Percentiles rank a stretch among this genome's conserved stretches.
These are phyloP conservation scores for Mycena vulgaris DNA, from an alignment of 768 basidiomycete species.

Conservation along the genomic window DNA sequence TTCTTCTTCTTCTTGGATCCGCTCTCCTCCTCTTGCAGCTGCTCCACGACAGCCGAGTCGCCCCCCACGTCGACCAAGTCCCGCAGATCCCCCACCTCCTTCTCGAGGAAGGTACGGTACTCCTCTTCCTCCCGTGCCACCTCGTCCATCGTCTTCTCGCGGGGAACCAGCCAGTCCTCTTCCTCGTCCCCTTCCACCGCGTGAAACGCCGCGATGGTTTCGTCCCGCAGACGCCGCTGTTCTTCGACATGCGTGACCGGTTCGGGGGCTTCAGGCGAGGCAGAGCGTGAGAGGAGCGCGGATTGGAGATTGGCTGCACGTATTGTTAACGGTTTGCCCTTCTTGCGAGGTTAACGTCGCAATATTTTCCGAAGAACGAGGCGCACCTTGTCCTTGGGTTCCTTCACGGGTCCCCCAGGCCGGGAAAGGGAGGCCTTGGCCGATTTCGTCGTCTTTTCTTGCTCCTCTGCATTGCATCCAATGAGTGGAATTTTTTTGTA, in stretches of 20 bases:
- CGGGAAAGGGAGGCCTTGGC: constrained; percentile 48
- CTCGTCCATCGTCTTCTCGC: constrained; percentile 87
- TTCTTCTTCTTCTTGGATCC: constrained; percentile 49
- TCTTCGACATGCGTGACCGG: constrained; percentile 83
- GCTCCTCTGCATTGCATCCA: constrained; percentile 70
- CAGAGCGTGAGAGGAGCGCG: constrained; percentile 72
- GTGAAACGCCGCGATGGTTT: constrained; percentile 91
- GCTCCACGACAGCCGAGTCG: constrained; percentile 23
- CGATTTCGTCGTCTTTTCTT: constrained; percentile 60
- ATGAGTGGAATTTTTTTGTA: constrained; percentile 4
- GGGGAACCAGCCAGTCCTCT: constrained; percentile 79
- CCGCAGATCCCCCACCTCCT: constrained; percentile 84
- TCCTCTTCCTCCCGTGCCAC: constrained; percentile 85
- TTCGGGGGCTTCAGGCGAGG: constrained; percentile 65
- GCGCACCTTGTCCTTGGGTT: constrained; percentile 67
- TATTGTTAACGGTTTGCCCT: constrained; percentile 83
- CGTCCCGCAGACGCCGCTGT: constrained; percentile 79
- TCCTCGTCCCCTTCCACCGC: constrained; percentile 63
- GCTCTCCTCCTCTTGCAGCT: constrained; percentile 44
- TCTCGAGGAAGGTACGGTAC: constrained; percentile 85
- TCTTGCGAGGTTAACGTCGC: background rate
- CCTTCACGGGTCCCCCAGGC: constrained; percentile 43
- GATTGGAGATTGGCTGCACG: constrained; percentile 81
- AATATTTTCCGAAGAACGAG: background rate
- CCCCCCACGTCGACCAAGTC: constrained; percentile 74